Conservation (phyloP, 2,329 filamentous ascomycete genomes). For the Colletotrichum liaoningense region DNA sequence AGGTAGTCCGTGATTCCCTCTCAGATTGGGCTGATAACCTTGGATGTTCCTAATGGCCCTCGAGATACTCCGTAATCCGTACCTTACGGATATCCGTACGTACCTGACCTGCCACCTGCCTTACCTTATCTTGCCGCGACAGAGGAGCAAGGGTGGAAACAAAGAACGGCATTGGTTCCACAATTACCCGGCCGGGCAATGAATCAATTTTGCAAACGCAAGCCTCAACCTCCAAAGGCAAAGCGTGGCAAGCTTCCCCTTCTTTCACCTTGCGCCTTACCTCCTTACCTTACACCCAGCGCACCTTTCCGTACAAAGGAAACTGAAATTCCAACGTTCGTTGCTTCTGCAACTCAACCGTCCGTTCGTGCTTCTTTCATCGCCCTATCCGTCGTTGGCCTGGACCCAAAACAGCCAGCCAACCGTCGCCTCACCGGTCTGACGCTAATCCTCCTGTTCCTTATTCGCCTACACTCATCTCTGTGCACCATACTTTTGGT, state of each 20-base stretch:
- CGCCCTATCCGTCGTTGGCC: background rate
- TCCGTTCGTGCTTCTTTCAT: background rate
- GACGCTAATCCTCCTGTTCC: background rate
- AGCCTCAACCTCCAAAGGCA: background rate
- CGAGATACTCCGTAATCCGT: too few relatives aligned
- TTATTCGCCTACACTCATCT: background rate
- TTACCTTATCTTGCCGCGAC: slow-evolving; percentile 15
- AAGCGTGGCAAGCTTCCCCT: too few relatives aligned
- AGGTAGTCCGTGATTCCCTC: background rate
- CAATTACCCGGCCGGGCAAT: slow-evolving; percentile 26
- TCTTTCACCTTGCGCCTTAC: too few relatives aligned
- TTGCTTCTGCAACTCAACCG: background rate
- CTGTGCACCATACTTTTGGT: background rate
- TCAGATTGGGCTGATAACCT: background rate
- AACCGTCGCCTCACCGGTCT: background rate
- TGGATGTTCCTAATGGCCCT: too few relatives aligned
- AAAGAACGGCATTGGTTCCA: slow-evolving; percentile 19
- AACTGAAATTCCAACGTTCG: background rate
- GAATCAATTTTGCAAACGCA: background rate
- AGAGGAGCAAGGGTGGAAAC: background rate
- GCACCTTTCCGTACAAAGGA: background rate
- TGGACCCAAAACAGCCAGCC: background rate
- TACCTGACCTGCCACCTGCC: background rate
- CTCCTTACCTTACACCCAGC: background rate
- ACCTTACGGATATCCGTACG: background rate